Conservation (phyloP, 768 basidiomycete species). For the Lactarius pseudohatsudake region DNA sequence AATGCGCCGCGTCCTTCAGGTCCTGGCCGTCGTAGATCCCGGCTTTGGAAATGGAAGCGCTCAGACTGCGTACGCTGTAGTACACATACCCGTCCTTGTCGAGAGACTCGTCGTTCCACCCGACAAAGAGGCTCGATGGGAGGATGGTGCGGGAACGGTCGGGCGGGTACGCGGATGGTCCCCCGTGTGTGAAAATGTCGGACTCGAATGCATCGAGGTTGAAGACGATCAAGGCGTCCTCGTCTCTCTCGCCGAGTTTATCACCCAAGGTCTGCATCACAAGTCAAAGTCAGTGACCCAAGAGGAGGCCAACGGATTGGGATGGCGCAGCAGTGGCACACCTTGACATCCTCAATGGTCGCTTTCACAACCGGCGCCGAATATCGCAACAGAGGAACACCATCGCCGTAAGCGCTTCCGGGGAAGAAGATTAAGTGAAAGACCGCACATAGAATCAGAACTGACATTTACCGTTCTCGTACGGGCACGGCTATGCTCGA, state of each 20-base stretch:
- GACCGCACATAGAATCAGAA: neutral
- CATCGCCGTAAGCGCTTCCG: neutral
- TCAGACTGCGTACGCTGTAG: slow-evolving; percentile 41
- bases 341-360: slow-evolving; percentile 46
- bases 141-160: slow-evolving; percentile 9
- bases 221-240: slow-evolving; percentile 45
- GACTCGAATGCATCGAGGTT: slow-evolving; percentile 26
- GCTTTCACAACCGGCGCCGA: slow-evolving; percentile 35
- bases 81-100: slow-evolving; percentile 48
- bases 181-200: slow-evolving; percentile 17
- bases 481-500: neutral
- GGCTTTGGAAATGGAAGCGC: slow-evolving; percentile 40
- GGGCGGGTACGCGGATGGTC: slow-evolving; percentile 21
- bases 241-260: slow-evolving; percentile 33
- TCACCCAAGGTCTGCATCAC: slow-evolving; percentile 45
- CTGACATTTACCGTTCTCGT: neutral
- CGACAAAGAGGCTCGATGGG: slow-evolving; percentile 36
- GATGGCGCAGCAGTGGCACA: slow-evolving; percentile 24
- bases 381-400: neutral
- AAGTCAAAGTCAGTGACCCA: neutral
- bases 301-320: neutral
- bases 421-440: neutral
- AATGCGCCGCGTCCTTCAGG: slow-evolving; percentile 41
- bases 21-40: slow-evolving; percentile 44
- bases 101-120: slow-evolving; percentile 41